Evolutionary conservation across 345 rosid species (phyloP).

Genomic region (Orychophragmus violaceus): DNA sequence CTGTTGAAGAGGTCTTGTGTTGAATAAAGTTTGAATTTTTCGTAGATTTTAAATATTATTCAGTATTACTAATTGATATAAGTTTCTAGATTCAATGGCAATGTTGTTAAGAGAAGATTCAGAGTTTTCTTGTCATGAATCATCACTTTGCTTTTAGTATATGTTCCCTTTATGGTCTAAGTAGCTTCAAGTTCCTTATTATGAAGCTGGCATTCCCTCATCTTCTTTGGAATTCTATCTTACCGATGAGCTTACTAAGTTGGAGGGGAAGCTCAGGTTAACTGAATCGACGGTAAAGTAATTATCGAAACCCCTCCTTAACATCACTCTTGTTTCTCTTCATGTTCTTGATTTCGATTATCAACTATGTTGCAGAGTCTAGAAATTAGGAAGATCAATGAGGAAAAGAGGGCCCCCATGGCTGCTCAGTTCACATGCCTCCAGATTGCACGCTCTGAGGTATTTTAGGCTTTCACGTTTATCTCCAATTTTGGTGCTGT

Average conservation of each 20-base stretch:
- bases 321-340: not conserved
- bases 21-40: too few relatives aligned
- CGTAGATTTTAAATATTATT: too few relatives aligned
- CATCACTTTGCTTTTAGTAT: not conserved
- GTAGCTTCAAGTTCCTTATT: not conserved
- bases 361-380: conserved; percentile 53
- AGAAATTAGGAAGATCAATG: conserved; percentile 91
- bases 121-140: not conserved
- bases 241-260: conserved; percentile 80
- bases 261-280: conserved; percentile 89
- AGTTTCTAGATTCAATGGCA: not conserved
- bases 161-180: not conserved
- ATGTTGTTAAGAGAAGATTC: not conserved
- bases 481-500: not conserved
- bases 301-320: not conserved
- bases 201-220: not conserved
- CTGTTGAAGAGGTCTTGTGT: conserved; percentile 90
- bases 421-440: conserved; percentile 99
- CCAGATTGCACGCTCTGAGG: conserved; percentile 98
- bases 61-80: too few relatives aligned
- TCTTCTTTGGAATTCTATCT: conserved; percentile 41
- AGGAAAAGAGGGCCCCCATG: conserved; percentile 96
- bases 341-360: not conserved
- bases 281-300: conserved; percentile 88
- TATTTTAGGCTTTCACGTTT: not conserved